Conservation (phyloP, 1,284 basidiomycete species). For the Phylloporus sp. region DNA sequence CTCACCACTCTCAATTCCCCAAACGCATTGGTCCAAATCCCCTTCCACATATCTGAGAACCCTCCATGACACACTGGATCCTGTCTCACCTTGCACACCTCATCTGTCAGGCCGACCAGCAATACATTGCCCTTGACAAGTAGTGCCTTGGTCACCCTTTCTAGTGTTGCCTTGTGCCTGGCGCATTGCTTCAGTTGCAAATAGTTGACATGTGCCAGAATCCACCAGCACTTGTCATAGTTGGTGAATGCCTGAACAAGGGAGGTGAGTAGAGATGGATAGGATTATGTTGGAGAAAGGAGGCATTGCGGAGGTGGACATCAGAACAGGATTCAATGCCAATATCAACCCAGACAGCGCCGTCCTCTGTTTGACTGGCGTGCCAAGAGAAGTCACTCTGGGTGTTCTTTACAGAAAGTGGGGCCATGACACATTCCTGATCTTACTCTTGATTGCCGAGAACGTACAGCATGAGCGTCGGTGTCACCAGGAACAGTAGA, state of each 20-base stretch:
- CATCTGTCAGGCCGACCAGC: slow-evolving; percentile 57
- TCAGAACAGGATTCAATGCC: slow-evolving; percentile 54
- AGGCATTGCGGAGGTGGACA: slow-evolving; percentile 57
- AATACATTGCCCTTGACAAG: slow-evolving; percentile 52
- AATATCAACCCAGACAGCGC: slow-evolving; percentile 42
- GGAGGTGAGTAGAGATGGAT: slow-evolving; percentile 49
- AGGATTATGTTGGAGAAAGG: slow-evolving; percentile 56
- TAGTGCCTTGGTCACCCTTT: slow-evolving; percentile 59
- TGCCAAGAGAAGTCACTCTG: too few relatives aligned
- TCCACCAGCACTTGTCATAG: slow-evolving; percentile 55
- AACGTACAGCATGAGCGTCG: slow-evolving; percentile 54
- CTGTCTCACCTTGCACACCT: slow-evolving; percentile 44
- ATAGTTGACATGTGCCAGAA: slow-evolving; percentile 53
- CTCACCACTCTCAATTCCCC: slow-evolving; percentile 42
- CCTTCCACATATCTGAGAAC: slow-evolving; percentile 65
- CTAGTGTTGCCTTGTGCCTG: slow-evolving; percentile 54
- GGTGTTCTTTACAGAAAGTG: neutral
- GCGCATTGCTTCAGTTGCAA: slow-evolving; percentile 56
- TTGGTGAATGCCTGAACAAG: slow-evolving; percentile 53
- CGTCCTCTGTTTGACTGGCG: neutral
- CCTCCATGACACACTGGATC: slow-evolving; percentile 51
- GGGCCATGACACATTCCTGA: slow-evolving; percentile 7
- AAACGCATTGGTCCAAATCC: slow-evolving; percentile 51
- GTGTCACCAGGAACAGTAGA: slow-evolving; percentile 57
- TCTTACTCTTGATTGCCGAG: slow-evolving; percentile 35